phyloP scores from a whole-genome alignment of 805 yeast species.

The Pichia scutulata region DNA sequence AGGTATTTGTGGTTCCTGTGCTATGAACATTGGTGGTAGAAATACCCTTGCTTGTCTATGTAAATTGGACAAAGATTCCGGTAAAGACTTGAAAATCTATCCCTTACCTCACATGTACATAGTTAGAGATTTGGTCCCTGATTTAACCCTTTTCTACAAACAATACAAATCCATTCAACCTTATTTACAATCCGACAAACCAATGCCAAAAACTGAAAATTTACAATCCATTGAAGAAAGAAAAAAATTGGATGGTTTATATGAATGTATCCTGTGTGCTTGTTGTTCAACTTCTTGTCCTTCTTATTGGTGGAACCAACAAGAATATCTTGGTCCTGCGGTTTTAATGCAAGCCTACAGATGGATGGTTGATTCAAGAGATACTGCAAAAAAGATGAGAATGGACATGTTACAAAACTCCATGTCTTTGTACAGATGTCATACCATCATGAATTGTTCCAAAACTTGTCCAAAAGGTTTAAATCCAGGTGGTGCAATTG shows the following conservation, averaged over 20 bases:
- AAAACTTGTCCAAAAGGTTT: conserved; percentile 97
- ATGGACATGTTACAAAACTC: conserved; percentile 89
- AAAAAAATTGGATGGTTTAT: conserved; percentile 91
- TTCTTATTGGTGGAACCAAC: conserved; percentile 99
- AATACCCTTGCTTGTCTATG: conserved; percentile 96
- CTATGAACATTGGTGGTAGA: conserved; percentile 97
- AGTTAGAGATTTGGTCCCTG: conserved; percentile 95
- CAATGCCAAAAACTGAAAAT: conserved; percentile 89
- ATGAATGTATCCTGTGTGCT: conserved; percentile 97
- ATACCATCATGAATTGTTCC: conserved; percentile 98
- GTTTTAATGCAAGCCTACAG: conserved; percentile 98
- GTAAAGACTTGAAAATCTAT: conserved; percentile 78
- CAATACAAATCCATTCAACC: conserved; percentile 98
- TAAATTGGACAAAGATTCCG: conserved; percentile 74
- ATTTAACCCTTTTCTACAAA: conserved; percentile 93
- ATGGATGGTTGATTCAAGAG: conserved; percentile 97
- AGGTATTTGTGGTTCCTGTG: conserved; percentile 99
- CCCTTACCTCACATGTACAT: conserved; percentile 98
- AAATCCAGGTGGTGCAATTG: conserved; percentile 97
- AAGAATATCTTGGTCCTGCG: conserved; percentile 97
- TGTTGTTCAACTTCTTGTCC: conserved; percentile 99
- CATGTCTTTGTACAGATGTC: conserved; percentile 97
- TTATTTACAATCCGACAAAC: conserved; percentile 78
- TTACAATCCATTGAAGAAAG: conserved; percentile 88
- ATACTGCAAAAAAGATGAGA: conserved; percentile 76